Percentiles rank a stretch among this genome's conserved stretches.
phyloP scores from a whole-genome alignment of 345 rosid genomes.

The Erodium maritimum region DNA sequence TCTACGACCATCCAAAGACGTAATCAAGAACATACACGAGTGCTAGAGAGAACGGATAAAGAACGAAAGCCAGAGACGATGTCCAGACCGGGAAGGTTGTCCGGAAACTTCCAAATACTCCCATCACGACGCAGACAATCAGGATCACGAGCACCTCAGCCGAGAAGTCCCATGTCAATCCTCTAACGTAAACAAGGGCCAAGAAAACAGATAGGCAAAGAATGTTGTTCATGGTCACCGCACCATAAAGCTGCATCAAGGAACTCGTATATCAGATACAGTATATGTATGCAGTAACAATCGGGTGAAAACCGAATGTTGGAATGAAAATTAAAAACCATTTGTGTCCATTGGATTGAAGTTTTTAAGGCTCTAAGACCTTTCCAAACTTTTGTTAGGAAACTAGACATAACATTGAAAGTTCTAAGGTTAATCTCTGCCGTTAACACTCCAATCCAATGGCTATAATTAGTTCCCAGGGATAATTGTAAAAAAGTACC shows the following conservation, averaged over 20 bases:
- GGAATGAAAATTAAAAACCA: too few relatives aligned
- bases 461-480: too few relatives aligned
- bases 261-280: slow-evolving; percentile 3
- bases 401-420: too few relatives aligned
- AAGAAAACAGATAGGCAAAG: slow-evolving; percentile 89
- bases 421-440: too few relatives aligned
- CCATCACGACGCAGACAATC: slow-evolving; percentile 79
- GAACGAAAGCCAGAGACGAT: slow-evolving; percentile 49
- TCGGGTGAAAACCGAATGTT: too few relatives aligned
- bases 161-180: slow-evolving; percentile 91
- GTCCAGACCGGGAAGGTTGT: slow-evolving; percentile 94
- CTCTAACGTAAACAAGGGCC: slow-evolving; percentile 69
- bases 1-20: slow-evolving; percentile 81
- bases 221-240: slow-evolving; percentile 83
- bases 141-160: slow-evolving; percentile 84
- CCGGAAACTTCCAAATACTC: slow-evolving; percentile 69
- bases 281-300: background rate
- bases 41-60: slow-evolving; percentile 79
- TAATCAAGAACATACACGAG: slow-evolving; percentile 85
- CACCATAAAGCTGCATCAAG: slow-evolving; percentile 78
- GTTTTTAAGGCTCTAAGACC: too few relatives aligned
- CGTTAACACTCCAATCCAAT: too few relatives aligned
- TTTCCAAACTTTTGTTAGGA: too few relatives aligned
- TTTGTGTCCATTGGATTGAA: too few relatives aligned
- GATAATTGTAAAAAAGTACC: too few relatives aligned